Percentiles rank a stretch among this genome's conserved stretches.
Conservation (phyloP, 305 asterid genomes). For the Solanum hybrid region DNA sequence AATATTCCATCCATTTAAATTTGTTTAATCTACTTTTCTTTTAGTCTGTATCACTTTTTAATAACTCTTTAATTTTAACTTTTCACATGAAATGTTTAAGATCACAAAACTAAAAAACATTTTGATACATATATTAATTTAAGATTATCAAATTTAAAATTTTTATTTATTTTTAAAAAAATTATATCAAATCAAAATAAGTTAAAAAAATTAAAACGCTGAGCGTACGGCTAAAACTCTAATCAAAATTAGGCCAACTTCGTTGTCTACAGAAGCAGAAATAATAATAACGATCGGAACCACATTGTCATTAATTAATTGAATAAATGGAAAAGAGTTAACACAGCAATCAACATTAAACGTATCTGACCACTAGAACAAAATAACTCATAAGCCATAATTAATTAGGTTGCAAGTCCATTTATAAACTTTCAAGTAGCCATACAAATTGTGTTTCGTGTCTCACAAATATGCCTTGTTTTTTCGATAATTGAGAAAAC, state of each 20-base stretch:
- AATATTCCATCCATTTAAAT: neutral
- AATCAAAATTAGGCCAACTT: neutral
- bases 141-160: neutral
- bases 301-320: neutral
- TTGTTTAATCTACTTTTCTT: neutral
- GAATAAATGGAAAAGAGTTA: neutral
- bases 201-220: accelerated
- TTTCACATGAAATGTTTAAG: neutral
- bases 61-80: neutral
- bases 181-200: neutral
- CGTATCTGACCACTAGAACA: neutral
- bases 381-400: neutral
- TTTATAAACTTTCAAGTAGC: neutral
- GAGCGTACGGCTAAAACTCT: neutral
- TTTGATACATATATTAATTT: neutral
- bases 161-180: too few relatives aligned
- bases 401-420: neutral
- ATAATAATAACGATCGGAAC: neutral
- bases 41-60: neutral
- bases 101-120: neutral
- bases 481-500: neutral
- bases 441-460: neutral
- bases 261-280: neutral
- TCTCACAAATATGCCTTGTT: neutral
- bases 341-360: neutral